phyloP scores from a whole-genome alignment of 2,329 filamentous ascomycete genomes.

The Cordyceps fumosorosea region DNA sequence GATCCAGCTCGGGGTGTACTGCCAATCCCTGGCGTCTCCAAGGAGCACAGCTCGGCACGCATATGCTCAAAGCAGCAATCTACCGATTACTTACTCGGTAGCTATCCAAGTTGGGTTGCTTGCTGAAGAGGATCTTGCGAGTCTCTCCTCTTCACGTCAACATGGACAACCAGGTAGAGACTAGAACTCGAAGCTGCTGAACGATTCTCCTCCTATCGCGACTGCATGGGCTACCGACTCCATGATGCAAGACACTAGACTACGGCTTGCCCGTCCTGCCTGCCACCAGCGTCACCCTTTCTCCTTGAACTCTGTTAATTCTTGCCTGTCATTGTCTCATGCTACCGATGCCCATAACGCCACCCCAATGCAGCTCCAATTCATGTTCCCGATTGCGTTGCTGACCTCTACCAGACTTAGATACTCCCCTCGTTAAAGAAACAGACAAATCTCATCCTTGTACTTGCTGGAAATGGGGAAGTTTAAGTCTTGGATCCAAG shows the following conservation, averaged over 20 bases:
- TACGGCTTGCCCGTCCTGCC: neutral
- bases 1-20: neutral
- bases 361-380: neutral
- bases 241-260: neutral
- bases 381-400: neutral
- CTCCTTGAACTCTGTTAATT: neutral
- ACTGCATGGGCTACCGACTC: neutral
- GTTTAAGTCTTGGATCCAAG: conserved; percentile 12
- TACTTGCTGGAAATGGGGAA: conserved; percentile 3
- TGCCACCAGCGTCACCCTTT: neutral
- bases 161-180: neutral
- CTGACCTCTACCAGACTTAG: neutral
- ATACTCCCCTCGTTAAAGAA: neutral
- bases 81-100: neutral
- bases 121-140: neutral
- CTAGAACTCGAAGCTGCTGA: neutral
- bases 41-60: neutral
- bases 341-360: neutral
- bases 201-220: neutral
- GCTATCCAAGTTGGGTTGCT: neutral
- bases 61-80: neutral
- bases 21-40: neutral
- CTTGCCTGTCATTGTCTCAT: neutral
- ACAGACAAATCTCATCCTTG: neutral
- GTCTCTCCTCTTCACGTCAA: neutral